Evolutionary conservation across 2,329 filamentous ascomycete genomes (phyloP).

Genomic region (Ophiobolus disseminans): DNA sequence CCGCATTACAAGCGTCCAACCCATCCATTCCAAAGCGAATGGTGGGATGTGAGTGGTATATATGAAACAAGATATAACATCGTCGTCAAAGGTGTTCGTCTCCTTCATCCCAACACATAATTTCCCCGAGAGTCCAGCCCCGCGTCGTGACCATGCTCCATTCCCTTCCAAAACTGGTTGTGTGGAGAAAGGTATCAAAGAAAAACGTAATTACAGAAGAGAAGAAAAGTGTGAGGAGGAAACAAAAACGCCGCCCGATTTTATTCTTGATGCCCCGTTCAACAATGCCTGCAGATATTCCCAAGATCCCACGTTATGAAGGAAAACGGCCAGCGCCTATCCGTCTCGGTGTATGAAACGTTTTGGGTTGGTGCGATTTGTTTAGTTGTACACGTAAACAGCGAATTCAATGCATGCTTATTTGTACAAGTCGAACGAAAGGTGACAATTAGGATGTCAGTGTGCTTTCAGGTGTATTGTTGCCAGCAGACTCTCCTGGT

Average conservation of each 20-base stretch:
- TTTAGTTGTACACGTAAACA: slow-evolving; percentile 25
- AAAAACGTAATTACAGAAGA: not conserved
- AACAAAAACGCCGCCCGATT: slow-evolving; percentile 1
- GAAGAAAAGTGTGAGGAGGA: not conserved
- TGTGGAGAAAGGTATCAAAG: no score
- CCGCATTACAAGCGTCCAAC: not conserved
- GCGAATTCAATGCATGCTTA: slow-evolving; percentile 13
- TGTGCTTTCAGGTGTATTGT: slow-evolving; percentile 12
- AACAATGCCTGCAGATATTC: slow-evolving; percentile 4
- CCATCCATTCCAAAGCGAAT: not conserved
- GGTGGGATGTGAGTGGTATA: not conserved
- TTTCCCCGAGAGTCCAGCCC: not conserved
- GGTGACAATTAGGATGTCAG: slow-evolving; percentile 17
- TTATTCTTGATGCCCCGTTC: slow-evolving; percentile 4
- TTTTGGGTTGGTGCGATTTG: slow-evolving; percentile 1
- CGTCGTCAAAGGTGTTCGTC: not conserved
- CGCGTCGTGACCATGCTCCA: not conserved
- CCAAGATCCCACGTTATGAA: not conserved
- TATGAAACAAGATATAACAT: not conserved
- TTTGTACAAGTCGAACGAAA: no score
- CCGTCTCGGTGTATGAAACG: not conserved
- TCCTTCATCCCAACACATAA: not conserved
- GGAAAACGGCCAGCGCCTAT: slow-evolving; percentile 8
- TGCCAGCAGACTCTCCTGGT: slow-evolving; percentile 20
- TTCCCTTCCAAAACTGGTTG: no score